Percentiles rank a stretch among this genome's conserved stretches.
Evolutionary conservation across 169 alveolate species (phyloP).

Genomic region (Eimeria sp.): DNA sequence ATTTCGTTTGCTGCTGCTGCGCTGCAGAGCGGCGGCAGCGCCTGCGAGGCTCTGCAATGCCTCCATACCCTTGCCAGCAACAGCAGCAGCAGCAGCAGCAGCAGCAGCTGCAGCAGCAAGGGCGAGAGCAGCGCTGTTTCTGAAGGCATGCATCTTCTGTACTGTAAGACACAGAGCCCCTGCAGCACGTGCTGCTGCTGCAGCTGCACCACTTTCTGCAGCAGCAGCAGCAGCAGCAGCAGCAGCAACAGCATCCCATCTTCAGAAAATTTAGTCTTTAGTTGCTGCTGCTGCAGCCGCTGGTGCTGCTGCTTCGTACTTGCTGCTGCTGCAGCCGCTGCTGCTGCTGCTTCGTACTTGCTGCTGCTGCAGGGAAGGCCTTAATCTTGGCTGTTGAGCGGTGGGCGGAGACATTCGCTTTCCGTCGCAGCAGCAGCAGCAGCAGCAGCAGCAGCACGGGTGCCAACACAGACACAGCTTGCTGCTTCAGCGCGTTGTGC

Average conservation of each 20-base stretch:
- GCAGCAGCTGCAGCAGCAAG: slow-evolving; percentile 31
- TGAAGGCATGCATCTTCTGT: not conserved
- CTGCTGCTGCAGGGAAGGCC: slow-evolving; percentile 45
- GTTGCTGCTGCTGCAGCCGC: slow-evolving; percentile 12
- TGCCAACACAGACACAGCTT: not conserved
- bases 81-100: slow-evolving; percentile 21
- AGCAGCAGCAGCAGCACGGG: slow-evolving; percentile 9
- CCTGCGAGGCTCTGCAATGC: slow-evolving; percentile 30
- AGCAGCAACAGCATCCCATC: not conserved
- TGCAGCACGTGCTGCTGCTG: slow-evolving; percentile 26
- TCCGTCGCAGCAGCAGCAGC: not conserved
- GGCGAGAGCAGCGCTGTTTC: not conserved
- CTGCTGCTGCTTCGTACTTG: not conserved
- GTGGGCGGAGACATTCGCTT: not conserved
- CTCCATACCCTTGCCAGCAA: not conserved
- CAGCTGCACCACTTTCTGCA: slow-evolving; percentile 29
- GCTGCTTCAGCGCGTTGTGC: slow-evolving; percentile 25
- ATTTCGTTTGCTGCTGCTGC: slow-evolving; percentile 19
- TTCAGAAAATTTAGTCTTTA: not conserved
- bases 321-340: slow-evolving; percentile 29
- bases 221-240: not conserved
- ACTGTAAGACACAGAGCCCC: not conserved
- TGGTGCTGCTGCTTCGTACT: not conserved
- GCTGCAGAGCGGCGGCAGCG: slow-evolving; percentile 61
- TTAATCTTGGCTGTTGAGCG: slow-evolving; percentile 7